Evolutionary conservation across 108 stramenopile genomes (phyloP).

Genomic region (Schizochytrium sp.): DNA sequence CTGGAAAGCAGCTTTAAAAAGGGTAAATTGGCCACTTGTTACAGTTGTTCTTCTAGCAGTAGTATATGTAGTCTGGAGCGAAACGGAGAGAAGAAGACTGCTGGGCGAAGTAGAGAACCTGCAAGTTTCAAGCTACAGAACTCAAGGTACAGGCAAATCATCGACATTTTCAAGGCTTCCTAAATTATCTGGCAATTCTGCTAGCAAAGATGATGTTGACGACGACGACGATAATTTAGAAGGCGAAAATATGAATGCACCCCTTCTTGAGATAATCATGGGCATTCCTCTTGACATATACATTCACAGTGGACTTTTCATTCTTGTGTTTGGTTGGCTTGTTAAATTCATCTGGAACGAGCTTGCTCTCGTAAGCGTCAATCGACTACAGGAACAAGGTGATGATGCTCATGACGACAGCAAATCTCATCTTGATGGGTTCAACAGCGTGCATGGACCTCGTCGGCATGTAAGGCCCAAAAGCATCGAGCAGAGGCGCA

Average conservation of each 20-base stretch:
- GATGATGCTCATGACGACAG: background rate
- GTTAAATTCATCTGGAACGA: slow-evolving; percentile 24
- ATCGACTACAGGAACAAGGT: background rate
- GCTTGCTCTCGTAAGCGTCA: slow-evolving; percentile 17
- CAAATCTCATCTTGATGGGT: background rate
- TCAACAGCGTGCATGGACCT: background rate
- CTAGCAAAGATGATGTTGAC: background rate
- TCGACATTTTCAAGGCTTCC: background rate
- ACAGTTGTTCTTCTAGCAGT: background rate
- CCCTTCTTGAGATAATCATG: background rate
- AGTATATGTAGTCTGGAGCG: background rate
- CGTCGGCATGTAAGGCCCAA: background rate
- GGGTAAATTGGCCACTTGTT: too few relatives aligned
- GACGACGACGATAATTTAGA: background rate
- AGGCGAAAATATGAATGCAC: background rate
- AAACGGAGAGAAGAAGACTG: background rate
- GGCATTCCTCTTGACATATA: slow-evolving; percentile 16
- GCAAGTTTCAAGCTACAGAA: background rate
- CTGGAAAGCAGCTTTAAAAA: too few relatives aligned
- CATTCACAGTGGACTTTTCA: background rate
- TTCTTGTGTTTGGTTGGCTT: slow-evolving; percentile 6
- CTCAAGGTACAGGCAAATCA: background rate
- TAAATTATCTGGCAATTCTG: background rate
- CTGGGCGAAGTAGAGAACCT: background rate
- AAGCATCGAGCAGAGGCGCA: background rate